phyloP scores from a whole-genome alignment of 164 flowering plant genomes.

The Warburgia ugandensis region DNA sequence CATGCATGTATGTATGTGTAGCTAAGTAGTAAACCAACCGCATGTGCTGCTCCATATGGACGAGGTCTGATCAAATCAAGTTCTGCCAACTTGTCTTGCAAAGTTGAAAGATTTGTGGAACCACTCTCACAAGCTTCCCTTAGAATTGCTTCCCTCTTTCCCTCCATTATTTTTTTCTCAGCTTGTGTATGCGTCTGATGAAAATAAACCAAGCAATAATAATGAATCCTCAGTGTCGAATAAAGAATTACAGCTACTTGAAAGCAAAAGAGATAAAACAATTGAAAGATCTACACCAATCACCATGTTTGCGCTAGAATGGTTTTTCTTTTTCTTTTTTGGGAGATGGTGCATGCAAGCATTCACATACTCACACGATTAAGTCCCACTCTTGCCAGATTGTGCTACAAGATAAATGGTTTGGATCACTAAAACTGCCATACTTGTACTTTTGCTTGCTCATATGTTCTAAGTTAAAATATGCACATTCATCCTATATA shows the following conservation, averaged over 20 bases:
- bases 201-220: constrained; percentile 3
- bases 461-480: no score
- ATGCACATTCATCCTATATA: no score
- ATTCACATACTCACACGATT: no score
- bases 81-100: constrained; percentile 37
- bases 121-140: constrained; percentile 38
- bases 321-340: no score
- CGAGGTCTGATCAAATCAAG: constrained; percentile 41
- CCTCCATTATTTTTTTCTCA: constrained; percentile 56
- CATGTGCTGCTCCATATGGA: constrained; percentile 59
- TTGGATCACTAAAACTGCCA: not conserved
- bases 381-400: no score
- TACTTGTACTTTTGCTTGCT: no score
- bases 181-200: constrained; percentile 76
- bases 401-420: not conserved
- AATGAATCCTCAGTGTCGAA: not conserved
- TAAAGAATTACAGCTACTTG: not conserved
- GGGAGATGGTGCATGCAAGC: no score
- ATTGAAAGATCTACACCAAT: not conserved
- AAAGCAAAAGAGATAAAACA: not conserved
- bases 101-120: constrained; percentile 15
- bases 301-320: not conserved
- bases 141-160: constrained; percentile 38
- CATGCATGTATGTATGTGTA: no score
- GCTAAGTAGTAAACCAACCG: no score